Evolutionary conservation across 768 basidiomycete genomes (phyloP), one percentile per base, ranked within the genome.

Genomic region (Pilatotrama ljubarskyi): DNA sequence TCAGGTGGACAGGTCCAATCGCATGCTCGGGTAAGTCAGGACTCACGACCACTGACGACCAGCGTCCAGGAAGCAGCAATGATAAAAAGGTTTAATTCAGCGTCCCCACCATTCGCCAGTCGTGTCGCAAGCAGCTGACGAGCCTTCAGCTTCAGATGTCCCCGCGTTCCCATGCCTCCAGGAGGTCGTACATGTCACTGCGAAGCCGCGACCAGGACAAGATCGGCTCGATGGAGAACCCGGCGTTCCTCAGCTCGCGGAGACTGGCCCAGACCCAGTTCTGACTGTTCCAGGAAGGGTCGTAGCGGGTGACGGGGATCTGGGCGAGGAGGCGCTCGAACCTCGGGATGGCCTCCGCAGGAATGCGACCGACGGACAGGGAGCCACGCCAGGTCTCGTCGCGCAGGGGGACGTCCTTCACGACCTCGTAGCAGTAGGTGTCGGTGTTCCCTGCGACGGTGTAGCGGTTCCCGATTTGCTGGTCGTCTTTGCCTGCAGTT

Each of bases 121-220:
- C 9, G 49, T n/a, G n/a, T 20, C 32, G n/a, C 41, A 18, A 29
- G 15, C 2, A 26, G n/a, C 52, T 17, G 25, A n/a, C 18, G 13
- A 29, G 15, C 37, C n/a, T n/a, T n/a, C n/a, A n/a, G 22, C 18
- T 35, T 56, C 41, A 66, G 29, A 66, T 66, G 26, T 66, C 65
- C 17, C 65, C 63, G 9, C 15, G 26, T 37, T 66, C 66, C 63
- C 66, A 66, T 29, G 56, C 63, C 18, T 66, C 63, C 25, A 66
- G 32, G 13, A 66, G 50, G 22, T 43, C 57, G 25, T n/a, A 24
- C 61, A 65, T 62, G 29, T 53, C 50, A 35, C 42, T 43, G 25
- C 38, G 48, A 17, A 65, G 60, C 11, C 42, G 24, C 5, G 54
- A 20, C 63, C 56, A 64, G 10, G 63, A 52, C 25, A 64, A 38